Conservation (phyloP, 2,329 filamentous ascomycete genomes). For the Hypocreales sp. region DNA sequence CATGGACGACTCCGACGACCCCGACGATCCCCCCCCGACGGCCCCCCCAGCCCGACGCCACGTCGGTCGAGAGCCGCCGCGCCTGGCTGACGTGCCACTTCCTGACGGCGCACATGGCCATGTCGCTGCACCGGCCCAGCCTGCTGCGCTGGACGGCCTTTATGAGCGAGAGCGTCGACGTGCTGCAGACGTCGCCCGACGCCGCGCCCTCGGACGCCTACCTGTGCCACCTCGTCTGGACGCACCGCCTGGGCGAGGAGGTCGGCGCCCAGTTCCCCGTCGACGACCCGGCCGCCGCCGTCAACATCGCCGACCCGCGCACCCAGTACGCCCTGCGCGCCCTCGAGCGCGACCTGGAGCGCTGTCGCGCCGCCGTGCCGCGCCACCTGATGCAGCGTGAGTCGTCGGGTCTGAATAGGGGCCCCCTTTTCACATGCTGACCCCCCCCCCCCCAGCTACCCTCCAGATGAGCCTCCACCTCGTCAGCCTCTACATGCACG, state of each 20-base stretch:
- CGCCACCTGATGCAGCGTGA: slow-evolving; percentile 38
- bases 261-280: slow-evolving; percentile 49
- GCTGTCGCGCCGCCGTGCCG: slow-evolving; percentile 40
- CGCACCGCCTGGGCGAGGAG: slow-evolving; percentile 51
- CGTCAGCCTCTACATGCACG: slow-evolving; percentile 59
- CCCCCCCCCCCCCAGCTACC: slow-evolving; percentile 27
- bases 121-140: slow-evolving; percentile 45
- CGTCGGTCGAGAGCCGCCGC: slow-evolving; percentile 37
- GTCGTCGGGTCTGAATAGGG: too few relatives aligned
- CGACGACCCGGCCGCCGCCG: slow-evolving; percentile 42
- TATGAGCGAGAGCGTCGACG: slow-evolving; percentile 42
- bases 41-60: slow-evolving; percentile 29
- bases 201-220: slow-evolving; percentile 40
- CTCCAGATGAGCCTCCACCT: slow-evolving; percentile 49
- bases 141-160: slow-evolving; percentile 45
- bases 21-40: slow-evolving; percentile 18
- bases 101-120: slow-evolving; percentile 40
- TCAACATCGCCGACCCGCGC: slow-evolving; percentile 44
- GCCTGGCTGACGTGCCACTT: slow-evolving; percentile 46
- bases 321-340: slow-evolving; percentile 48
- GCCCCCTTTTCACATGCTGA: background rate
- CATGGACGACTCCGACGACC: too few relatives aligned
- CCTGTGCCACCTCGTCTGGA: slow-evolving; percentile 43
- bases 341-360: slow-evolving; percentile 48
- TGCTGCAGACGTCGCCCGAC: slow-evolving; percentile 36